phyloP scores from a whole-genome alignment of 2,329 filamentous ascomycete species.

The Pseudopithomyces maydicus region DNA sequence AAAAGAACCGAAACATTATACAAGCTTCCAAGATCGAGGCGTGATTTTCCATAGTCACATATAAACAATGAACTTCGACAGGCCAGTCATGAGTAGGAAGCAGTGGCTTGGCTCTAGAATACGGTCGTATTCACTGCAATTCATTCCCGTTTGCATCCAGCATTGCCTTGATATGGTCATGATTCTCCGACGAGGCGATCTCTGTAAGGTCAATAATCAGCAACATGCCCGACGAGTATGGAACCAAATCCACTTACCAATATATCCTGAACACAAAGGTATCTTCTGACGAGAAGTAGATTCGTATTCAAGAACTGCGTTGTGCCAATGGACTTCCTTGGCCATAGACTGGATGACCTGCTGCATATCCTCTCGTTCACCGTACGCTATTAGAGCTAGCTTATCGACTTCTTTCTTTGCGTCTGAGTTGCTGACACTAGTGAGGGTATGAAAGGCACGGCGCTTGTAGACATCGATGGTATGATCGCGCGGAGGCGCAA shows the following conservation, averaged over 20 bases:
- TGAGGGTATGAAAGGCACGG: conserved; percentile 23
- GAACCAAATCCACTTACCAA: conserved; percentile 1
- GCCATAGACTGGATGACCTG: conserved; percentile 23
- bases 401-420: conserved; percentile 15
- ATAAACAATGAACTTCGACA: not conserved
- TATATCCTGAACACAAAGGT: conserved; percentile 29
- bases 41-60: too few relatives aligned
- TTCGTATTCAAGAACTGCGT: conserved; percentile 30
- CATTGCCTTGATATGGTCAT: conserved; percentile 28
- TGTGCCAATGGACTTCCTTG: conserved; percentile 24
- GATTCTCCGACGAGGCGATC: conserved; percentile 15
- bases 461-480: conserved; percentile 30
- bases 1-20: too few relatives aligned
- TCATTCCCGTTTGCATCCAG: conserved; percentile 26
- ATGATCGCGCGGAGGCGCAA: conserved; percentile 21
- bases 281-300: conserved; percentile 25
- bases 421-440: conserved; percentile 8
- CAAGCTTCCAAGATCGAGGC: too few relatives aligned
- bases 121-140: conserved; percentile 23
- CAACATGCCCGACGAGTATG: too few relatives aligned
- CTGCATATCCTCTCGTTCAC: conserved; percentile 14
- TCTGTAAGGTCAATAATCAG: not conserved
- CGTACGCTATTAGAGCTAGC: conserved; percentile 4
- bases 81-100: not conserved
- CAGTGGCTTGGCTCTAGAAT: not conserved